A percentile compares a stretch with the other conserved stretches of the same genome.
phyloP scores from a whole-genome alignment of 352 stramenopile genomes.

The Lagenidium sp. region DNA sequence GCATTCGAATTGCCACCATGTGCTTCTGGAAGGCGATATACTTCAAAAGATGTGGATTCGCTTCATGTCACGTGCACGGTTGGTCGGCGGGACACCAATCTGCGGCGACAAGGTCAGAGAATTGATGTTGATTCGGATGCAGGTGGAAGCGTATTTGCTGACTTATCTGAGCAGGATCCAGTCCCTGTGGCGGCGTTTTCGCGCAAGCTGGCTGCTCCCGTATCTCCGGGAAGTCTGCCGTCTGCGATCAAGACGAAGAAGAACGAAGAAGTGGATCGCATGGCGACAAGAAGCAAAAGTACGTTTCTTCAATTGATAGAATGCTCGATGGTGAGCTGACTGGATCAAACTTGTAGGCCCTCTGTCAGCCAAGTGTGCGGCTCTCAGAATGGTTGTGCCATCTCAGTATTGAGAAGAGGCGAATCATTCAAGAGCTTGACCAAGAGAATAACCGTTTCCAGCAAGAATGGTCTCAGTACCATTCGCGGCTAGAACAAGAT shows the following conservation, averaged over 20 bases:
- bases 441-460: constrained; percentile 16
- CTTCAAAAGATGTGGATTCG: constrained; percentile 16
- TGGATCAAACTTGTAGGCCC: background rate
- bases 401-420: constrained; percentile 17
- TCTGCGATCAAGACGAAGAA: constrained; percentile 3
- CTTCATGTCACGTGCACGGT: constrained; percentile 8
- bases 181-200: constrained; percentile 7
- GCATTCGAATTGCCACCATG: too few species aligned
- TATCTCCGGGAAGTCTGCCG: constrained; percentile 4
- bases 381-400: constrained; percentile 22
- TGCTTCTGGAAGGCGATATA: constrained; percentile 34
- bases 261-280: constrained; percentile 6
- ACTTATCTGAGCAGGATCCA: constrained; percentile 18
- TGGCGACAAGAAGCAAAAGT: background rate
- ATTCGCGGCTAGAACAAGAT: constrained; percentile 25
- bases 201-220: background rate
- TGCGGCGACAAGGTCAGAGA: too few species aligned
- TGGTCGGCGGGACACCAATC: too few species aligned
- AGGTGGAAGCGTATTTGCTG: too few species aligned
- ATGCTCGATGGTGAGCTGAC: background rate
- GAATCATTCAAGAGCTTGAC: constrained; percentile 12
- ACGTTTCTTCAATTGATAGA: background rate
- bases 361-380: constrained; percentile 1
- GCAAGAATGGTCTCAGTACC: constrained; percentile 24
- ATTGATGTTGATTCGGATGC: too few species aligned